Conservation (phyloP, 257 asterid species). For the Solanum etuberosum region DNA sequence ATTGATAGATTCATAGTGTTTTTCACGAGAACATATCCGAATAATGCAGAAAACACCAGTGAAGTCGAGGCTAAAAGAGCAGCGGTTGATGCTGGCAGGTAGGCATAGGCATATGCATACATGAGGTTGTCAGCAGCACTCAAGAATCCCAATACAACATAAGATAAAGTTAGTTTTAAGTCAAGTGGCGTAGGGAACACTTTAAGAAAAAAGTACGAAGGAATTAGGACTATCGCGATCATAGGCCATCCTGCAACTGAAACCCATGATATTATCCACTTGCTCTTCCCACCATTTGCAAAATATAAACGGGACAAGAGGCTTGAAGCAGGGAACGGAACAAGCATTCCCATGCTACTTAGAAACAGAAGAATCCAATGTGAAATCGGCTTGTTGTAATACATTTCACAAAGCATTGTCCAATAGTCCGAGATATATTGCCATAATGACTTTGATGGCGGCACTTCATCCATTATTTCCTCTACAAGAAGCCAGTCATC, state of each 20-base stretch:
- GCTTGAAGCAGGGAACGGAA: constrained; percentile 81
- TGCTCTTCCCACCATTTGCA: constrained; percentile 75
- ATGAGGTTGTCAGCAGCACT: constrained; percentile 77
- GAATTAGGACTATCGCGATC: constrained; percentile 46
- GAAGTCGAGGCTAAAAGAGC: constrained; percentile 71
- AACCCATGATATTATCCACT: constrained; percentile 88
- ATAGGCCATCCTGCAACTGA: constrained; percentile 98
- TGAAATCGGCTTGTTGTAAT: constrained; percentile 46
- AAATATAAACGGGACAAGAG: constrained; percentile 76
- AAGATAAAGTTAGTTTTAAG: constrained; percentile 44
- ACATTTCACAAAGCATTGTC: constrained; percentile 21
- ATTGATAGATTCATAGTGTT: constrained; percentile 65
- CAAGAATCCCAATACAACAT: constrained; percentile 55
- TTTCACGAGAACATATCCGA: constrained; percentile 65
- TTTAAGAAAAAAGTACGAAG: constrained; percentile 42
- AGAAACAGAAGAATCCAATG: constrained; percentile 68
- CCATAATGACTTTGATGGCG: constrained; percentile 15
- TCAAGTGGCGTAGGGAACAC: constrained; percentile 51
- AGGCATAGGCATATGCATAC: constrained; percentile 91
- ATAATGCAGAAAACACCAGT: constrained; percentile 60
- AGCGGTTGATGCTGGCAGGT: constrained; percentile 90
- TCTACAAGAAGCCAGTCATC: neutral
- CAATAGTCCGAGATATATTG: constrained; percentile 20
- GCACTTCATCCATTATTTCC: constrained; percentile 21
- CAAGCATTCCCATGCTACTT: constrained; percentile 63